These are phyloP conservation scores for Psilocybe tampanensis DNA, from an alignment of 768 basidiomycete genomes.

Conservation along the genomic window DNA sequence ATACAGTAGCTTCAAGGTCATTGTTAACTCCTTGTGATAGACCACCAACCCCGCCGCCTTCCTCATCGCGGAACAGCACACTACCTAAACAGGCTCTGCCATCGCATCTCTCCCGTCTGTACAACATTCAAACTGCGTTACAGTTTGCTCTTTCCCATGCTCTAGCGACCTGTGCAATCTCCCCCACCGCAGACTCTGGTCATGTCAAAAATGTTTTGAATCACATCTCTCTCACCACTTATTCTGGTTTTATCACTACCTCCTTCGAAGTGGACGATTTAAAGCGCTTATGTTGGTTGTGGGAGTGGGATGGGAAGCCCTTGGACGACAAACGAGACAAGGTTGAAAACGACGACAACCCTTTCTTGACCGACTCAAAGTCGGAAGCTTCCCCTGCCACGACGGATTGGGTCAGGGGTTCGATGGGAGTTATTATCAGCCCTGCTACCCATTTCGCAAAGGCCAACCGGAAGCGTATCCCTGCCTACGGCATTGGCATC, in stretches of 20 bases:
- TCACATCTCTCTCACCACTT: slow-evolving; percentile 69
- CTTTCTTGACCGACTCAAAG: slow-evolving; percentile 54
- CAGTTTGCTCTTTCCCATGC: slow-evolving; percentile 87
- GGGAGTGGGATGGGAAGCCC: slow-evolving; percentile 79
- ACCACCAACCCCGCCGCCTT: slow-evolving; percentile 61
- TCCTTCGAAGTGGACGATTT: slow-evolving; percentile 72
- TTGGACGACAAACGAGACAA: slow-evolving; percentile 17
- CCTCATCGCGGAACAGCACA: slow-evolving; percentile 37
- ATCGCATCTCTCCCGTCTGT: slow-evolving; percentile 59
- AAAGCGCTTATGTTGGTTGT: slow-evolving; percentile 80
- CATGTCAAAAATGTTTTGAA: slow-evolving; percentile 79
- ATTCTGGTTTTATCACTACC: slow-evolving; percentile 59
- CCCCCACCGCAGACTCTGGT: slow-evolving; percentile 76
- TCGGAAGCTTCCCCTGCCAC: slow-evolving; percentile 26
- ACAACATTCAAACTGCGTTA: slow-evolving; percentile 64
- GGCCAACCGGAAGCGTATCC: slow-evolving; percentile 62
- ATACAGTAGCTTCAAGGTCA: not conserved
- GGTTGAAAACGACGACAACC: slow-evolving; percentile 61
- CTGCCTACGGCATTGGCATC: slow-evolving; percentile 84
- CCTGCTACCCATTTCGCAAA: slow-evolving; percentile 77
- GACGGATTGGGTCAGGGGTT: slow-evolving; percentile 78
- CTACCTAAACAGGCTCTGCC: slow-evolving; percentile 43
- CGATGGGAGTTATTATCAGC: slow-evolving; percentile 78
- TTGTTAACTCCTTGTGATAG: slow-evolving; percentile 29
- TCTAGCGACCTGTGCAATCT: slow-evolving; percentile 78